Conservation (phyloP, 2,329 filamentous ascomycete species). For the Aspergillus intermedius region DNA sequence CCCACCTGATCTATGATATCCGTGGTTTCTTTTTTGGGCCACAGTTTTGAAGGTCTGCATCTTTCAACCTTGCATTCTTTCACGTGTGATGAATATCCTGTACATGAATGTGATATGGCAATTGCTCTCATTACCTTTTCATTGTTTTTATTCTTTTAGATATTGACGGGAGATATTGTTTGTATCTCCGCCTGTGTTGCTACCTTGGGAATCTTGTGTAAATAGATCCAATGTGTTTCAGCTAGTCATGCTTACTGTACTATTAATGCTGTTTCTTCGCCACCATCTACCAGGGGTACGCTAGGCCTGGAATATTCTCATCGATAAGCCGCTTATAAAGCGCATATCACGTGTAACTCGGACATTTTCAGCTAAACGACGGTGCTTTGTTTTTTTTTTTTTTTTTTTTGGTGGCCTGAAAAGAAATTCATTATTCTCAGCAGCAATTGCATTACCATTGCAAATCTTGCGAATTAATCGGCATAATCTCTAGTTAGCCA, state of each 20-base stretch:
- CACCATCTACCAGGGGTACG: background rate
- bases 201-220: background rate
- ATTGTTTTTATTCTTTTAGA: background rate
- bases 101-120: background rate
- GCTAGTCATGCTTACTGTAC: background rate
- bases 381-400: background rate
- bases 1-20: background rate
- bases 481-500: background rate
- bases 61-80: background rate
- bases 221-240: background rate
- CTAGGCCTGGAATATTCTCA: background rate
- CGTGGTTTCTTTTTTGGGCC: background rate
- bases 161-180: background rate
- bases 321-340: background rate
- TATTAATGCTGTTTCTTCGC: background rate
- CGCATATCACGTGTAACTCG: background rate
- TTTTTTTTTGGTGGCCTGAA: background rate
- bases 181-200: background rate
- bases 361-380: no score
- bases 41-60: background rate
- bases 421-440: background rate
- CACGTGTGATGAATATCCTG: conserved; percentile 1
- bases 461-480: background rate
- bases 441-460: background rate
- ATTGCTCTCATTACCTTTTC: background rate